A percentile compares a stretch with the other conserved stretches of the same genome.
Conservation (phyloP, 2,329 filamentous ascomycete species). For the Trichoderma sp. region DNA sequence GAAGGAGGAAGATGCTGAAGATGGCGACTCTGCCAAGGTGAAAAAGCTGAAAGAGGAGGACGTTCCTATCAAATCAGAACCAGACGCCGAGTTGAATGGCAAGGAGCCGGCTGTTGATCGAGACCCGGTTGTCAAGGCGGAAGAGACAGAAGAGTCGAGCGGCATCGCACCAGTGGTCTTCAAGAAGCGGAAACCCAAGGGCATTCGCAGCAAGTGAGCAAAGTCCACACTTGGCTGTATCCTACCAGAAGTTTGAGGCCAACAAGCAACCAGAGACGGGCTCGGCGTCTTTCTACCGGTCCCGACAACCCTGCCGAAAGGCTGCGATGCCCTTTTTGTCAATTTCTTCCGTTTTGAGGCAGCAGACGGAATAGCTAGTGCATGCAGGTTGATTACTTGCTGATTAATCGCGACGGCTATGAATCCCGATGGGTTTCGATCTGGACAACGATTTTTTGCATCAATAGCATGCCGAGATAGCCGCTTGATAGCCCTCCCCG, state of each 20-base stretch:
- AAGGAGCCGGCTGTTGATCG: constrained; percentile 18
- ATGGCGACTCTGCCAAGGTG: constrained; percentile 31
- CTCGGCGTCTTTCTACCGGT: not conserved
- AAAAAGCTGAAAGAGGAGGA: constrained; percentile 34
- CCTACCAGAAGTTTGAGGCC: not conserved
- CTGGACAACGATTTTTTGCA: not conserved
- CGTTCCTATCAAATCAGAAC: constrained; percentile 48
- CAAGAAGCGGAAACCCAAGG: constrained; percentile 77
- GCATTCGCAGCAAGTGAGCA: constrained; percentile 59
- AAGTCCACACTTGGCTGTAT: not conserved
- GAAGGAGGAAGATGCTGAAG: constrained; percentile 34
- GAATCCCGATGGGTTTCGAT: not conserved
- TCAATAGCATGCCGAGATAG: not conserved
- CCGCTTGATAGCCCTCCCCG: not conserved
- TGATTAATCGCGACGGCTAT: constrained; percentile 5
- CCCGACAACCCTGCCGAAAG: not conserved
- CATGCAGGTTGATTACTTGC: not conserved
- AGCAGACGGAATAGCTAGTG: not conserved
- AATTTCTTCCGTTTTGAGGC: not conserved
- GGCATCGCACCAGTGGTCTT: constrained; percentile 62
- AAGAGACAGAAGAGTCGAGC: constrained; percentile 37
- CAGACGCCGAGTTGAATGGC: constrained; percentile 33
- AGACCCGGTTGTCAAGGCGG: constrained; percentile 45
- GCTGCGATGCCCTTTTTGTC: not conserved
- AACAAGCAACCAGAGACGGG: too few relatives aligned